phyloP scores from a whole-genome alignment of 2,329 filamentous ascomycete species.

The Penicillium sp. region DNA sequence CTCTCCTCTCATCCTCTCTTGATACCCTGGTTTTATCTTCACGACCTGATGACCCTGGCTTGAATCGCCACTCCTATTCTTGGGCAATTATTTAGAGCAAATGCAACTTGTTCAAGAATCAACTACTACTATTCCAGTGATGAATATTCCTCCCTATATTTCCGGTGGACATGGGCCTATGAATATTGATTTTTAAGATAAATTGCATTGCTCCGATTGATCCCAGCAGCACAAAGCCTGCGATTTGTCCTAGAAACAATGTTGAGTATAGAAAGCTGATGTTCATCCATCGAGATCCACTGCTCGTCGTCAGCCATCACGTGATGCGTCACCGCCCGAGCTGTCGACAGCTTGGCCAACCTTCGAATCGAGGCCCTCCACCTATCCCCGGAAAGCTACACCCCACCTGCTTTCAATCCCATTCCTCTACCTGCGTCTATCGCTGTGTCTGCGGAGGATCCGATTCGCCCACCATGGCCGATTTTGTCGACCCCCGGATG shows the following conservation, averaged over 20 bases:
- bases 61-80: background rate
- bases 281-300: too few relatives aligned
- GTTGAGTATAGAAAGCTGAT: background rate
- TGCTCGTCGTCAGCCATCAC: constrained; percentile 15
- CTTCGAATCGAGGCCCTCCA: constrained; percentile 11
- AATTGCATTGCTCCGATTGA: background rate
- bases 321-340: constrained; percentile 27
- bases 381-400: constrained; percentile 3
- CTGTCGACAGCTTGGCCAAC: constrained; percentile 26
- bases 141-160: background rate
- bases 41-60: background rate
- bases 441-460: constrained; percentile 15
- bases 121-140: background rate
- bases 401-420: constrained; percentile 16
- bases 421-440: constrained; percentile 11
- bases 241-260: background rate
- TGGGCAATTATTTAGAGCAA: background rate
- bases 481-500: constrained; percentile 49
- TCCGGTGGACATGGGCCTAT: background rate
- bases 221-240: background rate
- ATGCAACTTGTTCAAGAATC: background rate
- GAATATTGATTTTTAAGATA: background rate
- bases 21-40: constrained; percentile 1
- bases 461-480: constrained; percentile 38
- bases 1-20: background rate